phyloP scores from a whole-genome alignment of 108 stramenopile genomes.

The Skeletonema tropicum region DNA sequence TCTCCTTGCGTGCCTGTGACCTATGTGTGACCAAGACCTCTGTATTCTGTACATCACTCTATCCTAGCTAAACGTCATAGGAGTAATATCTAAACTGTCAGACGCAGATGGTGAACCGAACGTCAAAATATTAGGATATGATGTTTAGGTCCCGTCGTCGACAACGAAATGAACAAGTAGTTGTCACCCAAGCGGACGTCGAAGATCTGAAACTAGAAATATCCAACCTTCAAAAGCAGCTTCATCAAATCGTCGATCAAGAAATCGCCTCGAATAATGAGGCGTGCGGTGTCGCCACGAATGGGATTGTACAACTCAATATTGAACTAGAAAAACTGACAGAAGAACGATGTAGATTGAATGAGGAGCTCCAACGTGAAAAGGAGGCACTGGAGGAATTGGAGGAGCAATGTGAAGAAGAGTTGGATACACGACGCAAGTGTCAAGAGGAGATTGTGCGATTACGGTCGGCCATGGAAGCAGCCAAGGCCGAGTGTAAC shows the following conservation, averaged over 20 bases:
- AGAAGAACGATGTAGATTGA: constrained; percentile 9
- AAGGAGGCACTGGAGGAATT: constrained; percentile 5
- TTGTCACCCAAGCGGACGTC: constrained; percentile 12
- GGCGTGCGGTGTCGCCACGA: constrained; percentile 21
- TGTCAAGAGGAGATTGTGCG: constrained; percentile 19
- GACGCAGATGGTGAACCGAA: too few species aligned
- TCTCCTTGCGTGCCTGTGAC: too few species aligned
- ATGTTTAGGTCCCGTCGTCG: neutral
- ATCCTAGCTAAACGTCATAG: too few species aligned
- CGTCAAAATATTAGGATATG: too few species aligned
- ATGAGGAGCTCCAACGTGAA: neutral
- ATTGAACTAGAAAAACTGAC: constrained; percentile 5
- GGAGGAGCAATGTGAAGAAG: constrained; percentile 14
- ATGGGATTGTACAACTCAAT: constrained; percentile 9
- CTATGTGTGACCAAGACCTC: too few species aligned
- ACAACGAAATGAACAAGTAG: neutral
- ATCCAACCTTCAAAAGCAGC: constrained; percentile 17
- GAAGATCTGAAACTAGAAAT: constrained; percentile 13
- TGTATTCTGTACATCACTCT: too few species aligned
- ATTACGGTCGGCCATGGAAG: constrained; percentile 8
- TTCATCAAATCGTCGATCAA: constrained; percentile 25
- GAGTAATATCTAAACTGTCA: too few species aligned
- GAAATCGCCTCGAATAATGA: constrained; percentile 25
- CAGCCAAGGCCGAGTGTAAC: constrained; percentile 4
- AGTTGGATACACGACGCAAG: constrained; percentile 11